Evolutionary conservation across 768 basidiomycete species (phyloP).

Genomic region (Lepiota subincarnata): DNA sequence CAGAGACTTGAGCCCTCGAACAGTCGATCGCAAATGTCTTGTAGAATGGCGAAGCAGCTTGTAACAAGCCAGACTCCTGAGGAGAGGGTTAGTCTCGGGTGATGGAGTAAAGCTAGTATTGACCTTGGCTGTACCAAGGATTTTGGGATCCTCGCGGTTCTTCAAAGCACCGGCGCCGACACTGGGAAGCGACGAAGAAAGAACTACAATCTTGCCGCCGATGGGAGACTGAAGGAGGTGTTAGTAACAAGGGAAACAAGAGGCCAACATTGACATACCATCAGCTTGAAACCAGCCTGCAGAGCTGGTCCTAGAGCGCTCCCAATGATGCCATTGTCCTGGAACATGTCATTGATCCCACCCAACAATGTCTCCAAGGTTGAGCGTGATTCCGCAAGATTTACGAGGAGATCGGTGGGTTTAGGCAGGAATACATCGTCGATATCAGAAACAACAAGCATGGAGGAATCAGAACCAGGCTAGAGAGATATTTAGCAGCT

Average conservation of each 20-base stretch:
- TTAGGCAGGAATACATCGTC: conserved; percentile 98
- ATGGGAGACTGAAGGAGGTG: conserved; percentile 62
- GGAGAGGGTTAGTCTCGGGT: not conserved
- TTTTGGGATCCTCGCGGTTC: conserved; percentile 94
- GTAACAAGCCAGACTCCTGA: conserved; percentile 87
- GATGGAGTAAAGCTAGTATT: not conserved
- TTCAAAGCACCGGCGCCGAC: conserved; percentile 89
- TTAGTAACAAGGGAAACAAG: not conserved
- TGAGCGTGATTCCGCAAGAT: conserved; percentile 78
- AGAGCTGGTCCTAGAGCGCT: conserved; percentile 93
- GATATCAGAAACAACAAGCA: conserved; percentile 96
- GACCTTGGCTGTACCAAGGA: conserved; percentile 92
- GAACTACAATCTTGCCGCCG: conserved; percentile 89
- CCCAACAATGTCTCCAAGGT: conserved; percentile 80
- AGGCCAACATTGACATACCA: conserved; percentile 43
- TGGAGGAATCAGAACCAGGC: conserved; percentile 79
- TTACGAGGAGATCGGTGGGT: conserved; percentile 94
- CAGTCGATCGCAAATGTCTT: conserved; percentile 99
- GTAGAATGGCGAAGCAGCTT: conserved; percentile 93
- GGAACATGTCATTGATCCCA: conserved; percentile 93
- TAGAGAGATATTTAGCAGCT: conserved; percentile 19
- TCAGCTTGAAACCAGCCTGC: conserved; percentile 94
- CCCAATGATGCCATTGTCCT: conserved; percentile 89
- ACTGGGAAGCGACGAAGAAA: conserved; percentile 84
- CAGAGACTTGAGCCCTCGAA: conserved; percentile 92